A percentile compares a stretch with the other conserved stretches of the same genome.
Evolutionary conservation across 2,329 filamentous ascomycete genomes (phyloP).

Genomic region (Trichoderma brevicompactum): DNA sequence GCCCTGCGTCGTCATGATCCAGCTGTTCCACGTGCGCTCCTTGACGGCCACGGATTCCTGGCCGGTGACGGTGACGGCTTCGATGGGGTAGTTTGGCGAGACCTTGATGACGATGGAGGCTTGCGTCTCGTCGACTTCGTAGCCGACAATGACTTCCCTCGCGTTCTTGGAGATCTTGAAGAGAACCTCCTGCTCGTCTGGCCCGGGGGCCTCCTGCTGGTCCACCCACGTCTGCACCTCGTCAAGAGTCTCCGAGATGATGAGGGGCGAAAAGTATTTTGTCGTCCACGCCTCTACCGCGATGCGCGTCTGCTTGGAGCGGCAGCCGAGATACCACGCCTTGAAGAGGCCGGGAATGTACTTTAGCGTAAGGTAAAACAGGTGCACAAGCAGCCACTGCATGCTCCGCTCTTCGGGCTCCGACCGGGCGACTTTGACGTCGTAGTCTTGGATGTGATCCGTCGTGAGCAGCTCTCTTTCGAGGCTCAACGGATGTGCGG

Average conservation of each 20-base stretch:
- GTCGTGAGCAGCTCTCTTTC: conserved; percentile 66
- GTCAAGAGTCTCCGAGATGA: conserved; percentile 67
- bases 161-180: conserved; percentile 74
- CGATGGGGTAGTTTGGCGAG: conserved; percentile 80
- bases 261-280: conserved; percentile 75
- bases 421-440: conserved; percentile 56
- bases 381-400: conserved; percentile 81
- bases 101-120: conserved; percentile 83
- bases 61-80: conserved; percentile 74
- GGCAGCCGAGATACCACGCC: conserved; percentile 81
- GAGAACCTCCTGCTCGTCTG: conserved; percentile 59
- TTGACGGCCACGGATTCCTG: conserved; percentile 84
- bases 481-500: conserved; percentile 73
- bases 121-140: conserved; percentile 84
- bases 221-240: conserved; percentile 71
- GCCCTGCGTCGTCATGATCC: conserved; percentile 85
- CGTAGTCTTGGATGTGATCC: conserved; percentile 60
- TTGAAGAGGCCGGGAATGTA: conserved; percentile 80
- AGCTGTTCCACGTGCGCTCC: conserved; percentile 90
- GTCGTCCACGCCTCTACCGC: conserved; percentile 85
- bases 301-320: conserved; percentile 77
- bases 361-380: conserved; percentile 82
- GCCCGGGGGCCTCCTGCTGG: conserved; percentile 52
- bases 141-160: conserved; percentile 80
- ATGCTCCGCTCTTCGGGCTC: conserved; percentile 72